Percentiles rank a stretch among this genome's conserved stretches.
Evolutionary conservation across 352 stramenopile species (phyloP).

Genomic region (Phytophthora ohioensis): DNA sequence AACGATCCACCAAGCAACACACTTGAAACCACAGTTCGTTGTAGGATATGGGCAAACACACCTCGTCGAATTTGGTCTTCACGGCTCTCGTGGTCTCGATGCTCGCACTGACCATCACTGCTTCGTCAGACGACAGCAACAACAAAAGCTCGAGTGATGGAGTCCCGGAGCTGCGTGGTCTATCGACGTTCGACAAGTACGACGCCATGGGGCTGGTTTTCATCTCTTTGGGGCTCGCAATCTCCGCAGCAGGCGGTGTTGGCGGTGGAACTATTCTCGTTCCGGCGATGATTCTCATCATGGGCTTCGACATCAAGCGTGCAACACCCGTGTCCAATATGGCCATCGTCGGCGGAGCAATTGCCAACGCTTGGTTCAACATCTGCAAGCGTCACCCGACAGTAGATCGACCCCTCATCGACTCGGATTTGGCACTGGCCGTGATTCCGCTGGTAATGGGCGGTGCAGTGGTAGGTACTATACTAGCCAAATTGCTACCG

Average conservation of each 20-base stretch:
- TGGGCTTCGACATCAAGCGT: constrained; percentile 70
- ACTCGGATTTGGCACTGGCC: constrained; percentile 54
- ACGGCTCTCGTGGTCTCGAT: constrained; percentile 8
- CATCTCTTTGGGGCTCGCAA: constrained; percentile 46
- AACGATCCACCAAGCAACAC: constrained; percentile 3
- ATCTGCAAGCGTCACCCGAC: constrained; percentile 60
- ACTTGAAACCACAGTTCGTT: not conserved
- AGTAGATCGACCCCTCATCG: constrained; percentile 59
- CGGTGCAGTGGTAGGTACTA: constrained; percentile 57
- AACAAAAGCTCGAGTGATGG: constrained; percentile 27
- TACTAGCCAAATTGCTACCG: constrained; percentile 62
- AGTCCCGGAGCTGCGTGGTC: constrained; percentile 16
- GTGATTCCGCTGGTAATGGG: constrained; percentile 71
- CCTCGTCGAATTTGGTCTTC: not conserved
- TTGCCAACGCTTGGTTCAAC: constrained; percentile 68
- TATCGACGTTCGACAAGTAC: constrained; percentile 47
- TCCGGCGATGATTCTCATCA: constrained; percentile 55
- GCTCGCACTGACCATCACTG: constrained; percentile 4
- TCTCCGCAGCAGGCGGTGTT: constrained; percentile 55
- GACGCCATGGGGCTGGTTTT: constrained; percentile 50
- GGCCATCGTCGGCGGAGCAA: constrained; percentile 58
- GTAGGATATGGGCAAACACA: not conserved
- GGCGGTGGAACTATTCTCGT: constrained; percentile 59
- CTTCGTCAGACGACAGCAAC: constrained; percentile 12
- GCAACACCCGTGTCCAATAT: constrained; percentile 62